Conservation (phyloP, 2,329 filamentous ascomycete species). For the Scedosporium boydii region DNA sequence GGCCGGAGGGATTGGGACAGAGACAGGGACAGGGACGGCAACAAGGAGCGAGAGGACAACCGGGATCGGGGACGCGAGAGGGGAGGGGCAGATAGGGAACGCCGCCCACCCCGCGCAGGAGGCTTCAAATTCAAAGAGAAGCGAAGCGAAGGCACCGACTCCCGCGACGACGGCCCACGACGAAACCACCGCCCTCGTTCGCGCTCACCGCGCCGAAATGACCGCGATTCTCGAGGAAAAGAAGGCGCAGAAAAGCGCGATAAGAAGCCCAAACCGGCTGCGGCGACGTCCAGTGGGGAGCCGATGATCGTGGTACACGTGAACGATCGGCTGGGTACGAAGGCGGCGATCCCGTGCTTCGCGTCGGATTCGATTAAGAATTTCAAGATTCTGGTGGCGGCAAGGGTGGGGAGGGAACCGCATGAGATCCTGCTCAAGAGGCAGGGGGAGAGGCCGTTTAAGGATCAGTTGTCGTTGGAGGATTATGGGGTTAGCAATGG, state of each 20-base stretch:
- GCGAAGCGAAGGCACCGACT: slow-evolving; percentile 31
- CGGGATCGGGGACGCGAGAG: slow-evolving; percentile 21
- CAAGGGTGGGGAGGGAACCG: slow-evolving; percentile 77
- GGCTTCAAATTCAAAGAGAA: slow-evolving; percentile 53
- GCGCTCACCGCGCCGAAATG: slow-evolving; percentile 12
- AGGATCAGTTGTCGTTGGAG: slow-evolving; percentile 76
- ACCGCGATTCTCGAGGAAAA: slow-evolving; percentile 15
- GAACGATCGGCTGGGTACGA: slow-evolving; percentile 94
- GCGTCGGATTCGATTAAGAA: slow-evolving; percentile 74
- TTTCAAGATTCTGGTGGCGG: slow-evolving; percentile 87
- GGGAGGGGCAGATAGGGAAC: not conserved
- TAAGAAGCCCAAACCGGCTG: slow-evolving; percentile 23
- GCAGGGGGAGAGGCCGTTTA: slow-evolving; percentile 88
- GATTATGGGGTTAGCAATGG: slow-evolving; percentile 95
- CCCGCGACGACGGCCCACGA: slow-evolving; percentile 22
- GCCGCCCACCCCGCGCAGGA: slow-evolving; percentile 16
- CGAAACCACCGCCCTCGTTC: slow-evolving; percentile 17
- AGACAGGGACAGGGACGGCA: slow-evolving; percentile 10
- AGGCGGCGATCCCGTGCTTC: slow-evolving; percentile 83
- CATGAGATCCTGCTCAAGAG: slow-evolving; percentile 88
- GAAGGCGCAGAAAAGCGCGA: slow-evolving; percentile 23
- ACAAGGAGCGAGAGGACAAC: slow-evolving; percentile 14
- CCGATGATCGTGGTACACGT: slow-evolving; percentile 92
- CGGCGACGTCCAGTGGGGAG: slow-evolving; percentile 36
- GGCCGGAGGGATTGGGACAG: not conserved